Conservation (phyloP, 495 filamentous ascomycete species). For the Talaromyces trachyspermus region DNA sequence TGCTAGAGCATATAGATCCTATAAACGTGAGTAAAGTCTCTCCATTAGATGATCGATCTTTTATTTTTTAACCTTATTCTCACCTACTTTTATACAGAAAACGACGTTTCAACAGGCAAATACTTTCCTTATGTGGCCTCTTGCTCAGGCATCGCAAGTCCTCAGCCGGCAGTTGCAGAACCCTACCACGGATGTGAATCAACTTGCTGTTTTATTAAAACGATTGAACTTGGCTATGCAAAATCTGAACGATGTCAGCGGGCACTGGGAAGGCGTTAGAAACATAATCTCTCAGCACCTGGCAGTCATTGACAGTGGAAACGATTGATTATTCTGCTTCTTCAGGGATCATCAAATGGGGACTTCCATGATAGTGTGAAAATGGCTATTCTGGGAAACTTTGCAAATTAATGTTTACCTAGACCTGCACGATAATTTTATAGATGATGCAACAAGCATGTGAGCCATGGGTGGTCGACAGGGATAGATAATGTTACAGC, state of each 20-base stretch:
- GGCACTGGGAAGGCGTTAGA: constrained; percentile 3
- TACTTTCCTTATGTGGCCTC: constrained; percentile 2
- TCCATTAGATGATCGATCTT: not conserved
- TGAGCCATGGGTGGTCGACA: no score
- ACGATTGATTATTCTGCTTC: no score
- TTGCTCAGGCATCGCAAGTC: not conserved
- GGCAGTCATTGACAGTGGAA: no score
- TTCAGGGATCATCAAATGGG: no score
- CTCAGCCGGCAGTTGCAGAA: not conserved
- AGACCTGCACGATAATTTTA: no score
- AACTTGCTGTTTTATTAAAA: not conserved
- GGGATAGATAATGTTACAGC: no score
- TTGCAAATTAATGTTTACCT: no score
- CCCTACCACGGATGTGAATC: not conserved
- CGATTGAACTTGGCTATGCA: not conserved
- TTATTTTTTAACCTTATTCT: not conserved
- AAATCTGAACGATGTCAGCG: not conserved
- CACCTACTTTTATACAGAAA: not conserved
- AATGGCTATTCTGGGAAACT: no score
- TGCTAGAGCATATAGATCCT: not conserved
- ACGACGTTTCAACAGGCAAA: not conserved
- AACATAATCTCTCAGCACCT: no score
- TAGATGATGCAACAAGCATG: no score
- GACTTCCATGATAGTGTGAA: no score
- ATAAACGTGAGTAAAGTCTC: not conserved